These are phyloP conservation scores for Neofusicoccum laricinum DNA, from an alignment of 2,329 filamentous ascomycete genomes.

Conservation along the genomic window DNA sequence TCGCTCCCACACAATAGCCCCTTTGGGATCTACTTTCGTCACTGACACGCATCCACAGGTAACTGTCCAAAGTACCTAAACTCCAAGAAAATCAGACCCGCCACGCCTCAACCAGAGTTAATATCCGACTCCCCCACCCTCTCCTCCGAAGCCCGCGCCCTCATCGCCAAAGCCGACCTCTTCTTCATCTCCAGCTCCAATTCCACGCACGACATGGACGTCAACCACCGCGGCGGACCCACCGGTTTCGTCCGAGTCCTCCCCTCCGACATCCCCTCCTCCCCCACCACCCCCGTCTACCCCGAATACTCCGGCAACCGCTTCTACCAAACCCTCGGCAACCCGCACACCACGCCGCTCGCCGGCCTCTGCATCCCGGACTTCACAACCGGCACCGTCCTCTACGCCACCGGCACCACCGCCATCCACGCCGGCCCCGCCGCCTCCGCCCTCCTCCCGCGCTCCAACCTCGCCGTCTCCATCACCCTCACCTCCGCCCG, in stretches of 20 bases:
- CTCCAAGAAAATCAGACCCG: conserved; percentile 61
- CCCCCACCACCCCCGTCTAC: conserved; percentile 56
- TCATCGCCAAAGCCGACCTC: conserved; percentile 66
- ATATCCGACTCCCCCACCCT: conserved; percentile 50
- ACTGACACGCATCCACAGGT: conserved; percentile 38
- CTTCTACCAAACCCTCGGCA: conserved; percentile 80
- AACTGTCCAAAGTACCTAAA: conserved; percentile 91
- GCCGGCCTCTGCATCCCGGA: conserved; percentile 72
- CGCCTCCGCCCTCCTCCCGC: conserved; percentile 62
- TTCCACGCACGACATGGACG: conserved; percentile 68
- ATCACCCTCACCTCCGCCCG: conserved; percentile 60
- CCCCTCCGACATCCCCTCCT: conserved; percentile 54
- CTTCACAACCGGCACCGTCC: conserved; percentile 67
- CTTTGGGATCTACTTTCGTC: not conserved
- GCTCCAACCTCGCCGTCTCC: conserved; percentile 69
- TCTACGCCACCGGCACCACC: conserved; percentile 71
- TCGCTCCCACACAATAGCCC: not conserved
- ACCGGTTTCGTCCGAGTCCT: conserved; percentile 70
- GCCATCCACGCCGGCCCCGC: conserved; percentile 63
- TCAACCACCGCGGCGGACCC: conserved; percentile 75
- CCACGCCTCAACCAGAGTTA: conserved; percentile 53
- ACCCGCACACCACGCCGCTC: conserved; percentile 63
- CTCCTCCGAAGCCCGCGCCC: conserved; percentile 51
- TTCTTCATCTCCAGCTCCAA: conserved; percentile 74
- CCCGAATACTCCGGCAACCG: conserved; percentile 85